Base-by-base conservation (phyloP, 805 yeast species). In the Komagataella pseudopastoris region DNA sequence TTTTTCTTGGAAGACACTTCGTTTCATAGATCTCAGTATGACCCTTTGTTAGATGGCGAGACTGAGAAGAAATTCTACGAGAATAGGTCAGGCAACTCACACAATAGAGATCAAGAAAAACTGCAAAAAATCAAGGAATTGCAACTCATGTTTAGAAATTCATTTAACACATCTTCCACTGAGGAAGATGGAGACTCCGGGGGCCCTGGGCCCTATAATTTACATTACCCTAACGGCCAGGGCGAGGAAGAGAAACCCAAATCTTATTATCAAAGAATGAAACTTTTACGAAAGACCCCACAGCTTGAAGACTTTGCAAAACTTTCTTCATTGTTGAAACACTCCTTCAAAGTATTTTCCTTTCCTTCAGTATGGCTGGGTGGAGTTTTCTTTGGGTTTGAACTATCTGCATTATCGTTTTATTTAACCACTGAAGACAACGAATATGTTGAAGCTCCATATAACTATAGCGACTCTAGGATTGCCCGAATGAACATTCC, bases 401-500 rank as follows among this genome's bases (percentile, higher is more conserved):
- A 85, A 61, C 85, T 83, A 60, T 85, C 88, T 0, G 78, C 83
- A 60, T 69, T 85, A 55, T 75, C 89, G 0, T 85, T 85, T 60
- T 85, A 85, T 64, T 63, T 85, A 54, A 84, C 90, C 1, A 77
- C 86, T 3, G 83, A 83, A 60, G 89, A 84, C 54, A 80, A 81
- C 46, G 67, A 69, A 54, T 81, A 79, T 63, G 77, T 77, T 49
- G 78, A 71, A 50, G 71, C 73, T 0, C 91, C 91, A 6, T 85
- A 78, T 71, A 79, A 80, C 63, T 83, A 79, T 59, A 69, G 80
- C 14, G 75, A 75, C 54, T 69, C 74, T 1, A 81, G 78, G 45
- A 85, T 85, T n/a, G 90, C 88, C 0, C 61, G 83, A 48, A 83
- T 85, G 89, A 83, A 84, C 58, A 70, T 85, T n/a, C 89, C 91